Base-by-base conservation (phyloP, 2,329 filamentous ascomycete genomes). In the Ophiostoma angusticollis region DNA sequence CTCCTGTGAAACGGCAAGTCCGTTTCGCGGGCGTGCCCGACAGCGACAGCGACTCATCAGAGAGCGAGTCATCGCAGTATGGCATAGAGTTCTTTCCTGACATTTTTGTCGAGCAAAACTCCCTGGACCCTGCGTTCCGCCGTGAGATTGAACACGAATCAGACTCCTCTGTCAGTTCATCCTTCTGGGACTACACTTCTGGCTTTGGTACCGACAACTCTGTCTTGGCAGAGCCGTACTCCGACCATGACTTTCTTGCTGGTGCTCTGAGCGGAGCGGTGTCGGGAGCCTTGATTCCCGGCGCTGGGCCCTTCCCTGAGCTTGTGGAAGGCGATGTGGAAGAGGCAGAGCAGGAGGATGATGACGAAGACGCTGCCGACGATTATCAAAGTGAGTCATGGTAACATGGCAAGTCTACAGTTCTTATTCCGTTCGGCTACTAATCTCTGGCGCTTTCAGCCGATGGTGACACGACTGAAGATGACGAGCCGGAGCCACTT, bases 61-160 rank as follows among this genome's bases (percentile, higher is more conserved):
- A 52, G 1, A 53, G 50, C 38, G 76, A 78, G 36, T 72, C 67
- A 4, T 73, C 78, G 28, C 70, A 76, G 42, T 70, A 77, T 46
- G 60, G 68, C 32, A 70, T 73, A 43, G 72, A 75, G 46, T 72
- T 85, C 46, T 84, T 84, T 45, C 80, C 82, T 1, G 77, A 86
- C 53, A 77, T 89, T 43, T 89, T 89, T 56, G 67, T 87, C 41
- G 75, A 81, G 35, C 80, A 86, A 57, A 80, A 75, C 52, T 69
- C 73, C 13, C 65, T 89, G 5, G 81, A 85, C 49, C 78, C 80
- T 6, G 68, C 70, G 37, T 76, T 89, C 52, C 79, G 80, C 46
- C 72, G 74, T 30, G 77, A 84, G 59, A 80, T 87, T 47, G 80
- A 86, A 53, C 76, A 84, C 46, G 65, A 67, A 35, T 63, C 72